These are phyloP conservation scores for Cladosporium oxysporum DNA, from an alignment of 2,329 filamentous ascomycete species.

Conservation along the genomic window DNA sequence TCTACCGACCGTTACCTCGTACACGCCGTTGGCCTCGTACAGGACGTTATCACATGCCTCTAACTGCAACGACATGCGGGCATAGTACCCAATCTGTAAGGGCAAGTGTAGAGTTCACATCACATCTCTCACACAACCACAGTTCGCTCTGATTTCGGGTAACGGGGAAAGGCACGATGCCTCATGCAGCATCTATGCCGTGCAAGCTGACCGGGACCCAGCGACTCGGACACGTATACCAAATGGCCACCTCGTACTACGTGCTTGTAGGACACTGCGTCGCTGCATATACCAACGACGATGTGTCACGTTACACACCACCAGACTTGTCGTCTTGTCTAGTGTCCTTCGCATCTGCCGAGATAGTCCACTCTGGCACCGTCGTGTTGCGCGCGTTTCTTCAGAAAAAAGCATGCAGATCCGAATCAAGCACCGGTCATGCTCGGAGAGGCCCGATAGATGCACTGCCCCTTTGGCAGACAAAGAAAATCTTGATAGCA, in stretches of 20 bases:
- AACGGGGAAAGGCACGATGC: slow-evolving; percentile 1
- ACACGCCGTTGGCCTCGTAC: neutral
- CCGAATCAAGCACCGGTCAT: neutral
- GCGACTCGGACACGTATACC: neutral
- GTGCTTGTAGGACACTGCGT: neutral
- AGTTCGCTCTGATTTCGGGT: slow-evolving; percentile 4
- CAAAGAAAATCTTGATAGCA: slow-evolving; percentile 1
- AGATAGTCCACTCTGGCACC: neutral
- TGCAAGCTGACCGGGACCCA: slow-evolving; percentile 3
- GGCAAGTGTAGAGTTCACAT: neutral
- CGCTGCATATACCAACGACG: neutral
- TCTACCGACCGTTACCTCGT: neutral
- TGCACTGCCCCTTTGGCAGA: neutral
- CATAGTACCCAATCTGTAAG: neutral
- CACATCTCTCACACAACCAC: neutral
- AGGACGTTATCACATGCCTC: neutral
- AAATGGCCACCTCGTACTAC: neutral
- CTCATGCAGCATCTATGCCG: slow-evolving; percentile 4
- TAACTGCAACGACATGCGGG: neutral
- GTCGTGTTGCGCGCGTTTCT: neutral
- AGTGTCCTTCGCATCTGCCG: neutral
- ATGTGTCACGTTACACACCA: neutral
- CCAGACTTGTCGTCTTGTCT: neutral
- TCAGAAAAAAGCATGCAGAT: slow-evolving; percentile 5
- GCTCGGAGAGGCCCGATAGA: neutral